Percentiles rank a stretch among this genome's conserved stretches.
These are phyloP conservation scores for Gentiana dahurica DNA, from an alignment of 257 asterid species.

Conservation along the genomic window DNA sequence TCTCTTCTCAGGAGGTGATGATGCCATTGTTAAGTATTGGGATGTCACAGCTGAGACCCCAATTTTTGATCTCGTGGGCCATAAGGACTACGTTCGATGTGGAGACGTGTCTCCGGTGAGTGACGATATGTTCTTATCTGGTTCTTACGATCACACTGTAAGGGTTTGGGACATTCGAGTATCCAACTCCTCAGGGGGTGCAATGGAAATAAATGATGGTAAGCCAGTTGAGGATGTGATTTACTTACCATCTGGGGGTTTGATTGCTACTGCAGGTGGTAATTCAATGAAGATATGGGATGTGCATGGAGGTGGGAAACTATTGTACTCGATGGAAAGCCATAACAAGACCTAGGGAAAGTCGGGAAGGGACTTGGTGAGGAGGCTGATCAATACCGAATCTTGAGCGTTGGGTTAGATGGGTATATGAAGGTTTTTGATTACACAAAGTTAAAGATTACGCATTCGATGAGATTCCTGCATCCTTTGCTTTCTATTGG, in stretches of 20 bases:
- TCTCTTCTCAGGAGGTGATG: constrained; percentile 83
- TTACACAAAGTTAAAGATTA: constrained; percentile 66
- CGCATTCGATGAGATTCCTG: constrained; percentile 76
- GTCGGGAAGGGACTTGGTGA: constrained; percentile 44
- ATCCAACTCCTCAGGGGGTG: constrained; percentile 26
- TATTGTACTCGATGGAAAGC: constrained; percentile 80
- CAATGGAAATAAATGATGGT: constrained; percentile 27
- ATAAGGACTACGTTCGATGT: constrained; percentile 84
- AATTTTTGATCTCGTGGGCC: constrained; percentile 49
- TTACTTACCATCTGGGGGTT: no score
- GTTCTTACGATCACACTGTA: constrained; percentile 69
- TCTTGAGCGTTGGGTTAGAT: constrained; percentile 2
- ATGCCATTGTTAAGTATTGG: constrained; percentile 88
- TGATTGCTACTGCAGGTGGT: no score
- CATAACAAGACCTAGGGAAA: constrained; percentile 80
- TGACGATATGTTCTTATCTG: constrained; percentile 77
- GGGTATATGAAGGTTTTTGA: constrained; percentile 27
- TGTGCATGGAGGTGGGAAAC: constrained; percentile 83
- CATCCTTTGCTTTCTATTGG: constrained; percentile 54
- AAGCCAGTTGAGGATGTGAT: no score
- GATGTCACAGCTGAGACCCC: constrained; percentile 58
- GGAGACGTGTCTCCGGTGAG: constrained; percentile 76
- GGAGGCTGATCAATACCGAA: constrained; percentile 44
- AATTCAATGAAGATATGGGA: constrained; percentile 61
- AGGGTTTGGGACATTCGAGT: constrained; percentile 82